Base-by-base conservation (phyloP, 192 early-diverging fungal genomes). In the Jimgerdemannia lactiflua region DNA sequence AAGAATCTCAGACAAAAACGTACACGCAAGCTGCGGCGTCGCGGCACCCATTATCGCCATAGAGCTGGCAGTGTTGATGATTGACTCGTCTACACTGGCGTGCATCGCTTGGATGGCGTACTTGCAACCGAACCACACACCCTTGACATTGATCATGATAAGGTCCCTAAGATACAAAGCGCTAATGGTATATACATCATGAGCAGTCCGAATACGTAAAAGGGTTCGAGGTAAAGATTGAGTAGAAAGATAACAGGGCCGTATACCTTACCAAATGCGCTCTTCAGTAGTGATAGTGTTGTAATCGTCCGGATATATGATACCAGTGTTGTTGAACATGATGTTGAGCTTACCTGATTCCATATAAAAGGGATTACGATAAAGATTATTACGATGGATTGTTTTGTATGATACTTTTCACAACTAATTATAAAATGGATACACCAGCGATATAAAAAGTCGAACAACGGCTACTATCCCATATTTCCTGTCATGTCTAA, bases 311-410 rank as follows among this genome's bases (percentile, higher is more conserved):
- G 91, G 89, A 70, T 91, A 87, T 92, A 96, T 95, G 82, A 96
- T 94, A 64, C 93, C 94, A 11, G 94, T 93, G 77, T 94, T 95
- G 82, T 96, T 96, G 85, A 96, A 95, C 76, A 95, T 88, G 42
- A 96, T 82, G 74, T 91, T 90, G 70, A 96, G 78, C 72, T 90
- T 91, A 67, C 93, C 92, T 91, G 80, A 29, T 29, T 29, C 29
- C 29, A 29, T 29, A 29, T 29, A 1, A 29, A 29, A 29, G 29
- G 29, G 1, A 29, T 29, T 29, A 29, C 29, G 29, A 29, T 29
- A 1, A 29, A 29, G 29, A 29, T 29, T 29, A 29, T 29, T 29
- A 29, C 29, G 29, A 29, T 29, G 29, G 29, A 29, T 0, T 29
- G 29, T 1, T 29, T 29, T 29, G 29, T 29, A 29, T 29, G 29